Evolutionary conservation across 345 rosid genomes (phyloP).

Genomic region (Gossypium ekmanianum): DNA sequence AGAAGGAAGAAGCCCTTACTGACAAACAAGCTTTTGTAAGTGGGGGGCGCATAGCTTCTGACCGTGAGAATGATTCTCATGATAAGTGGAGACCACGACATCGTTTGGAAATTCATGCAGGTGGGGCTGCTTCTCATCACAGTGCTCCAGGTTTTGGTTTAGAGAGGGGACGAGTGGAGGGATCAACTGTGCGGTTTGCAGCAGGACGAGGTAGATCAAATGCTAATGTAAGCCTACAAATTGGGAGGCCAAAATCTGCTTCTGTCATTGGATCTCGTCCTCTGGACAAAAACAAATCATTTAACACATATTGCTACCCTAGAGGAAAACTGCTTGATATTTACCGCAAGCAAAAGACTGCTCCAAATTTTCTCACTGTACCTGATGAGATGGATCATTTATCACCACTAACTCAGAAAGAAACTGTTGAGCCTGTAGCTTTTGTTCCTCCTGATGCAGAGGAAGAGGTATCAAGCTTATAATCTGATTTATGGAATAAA

Average conservation of each 20-base stretch:
- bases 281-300: constrained; percentile 22
- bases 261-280: constrained; percentile 23
- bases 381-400: constrained; percentile 58
- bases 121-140: constrained; percentile 51
- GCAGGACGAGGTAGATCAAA: constrained; percentile 70
- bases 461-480: constrained; percentile 52
- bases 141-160: constrained; percentile 87
- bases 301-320: constrained; percentile 48
- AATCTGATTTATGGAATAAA: neutral
- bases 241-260: constrained; percentile 36
- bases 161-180: constrained; percentile 59
- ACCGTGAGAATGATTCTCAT: constrained; percentile 74
- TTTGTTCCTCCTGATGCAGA: constrained; percentile 67
- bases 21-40: constrained; percentile 49
- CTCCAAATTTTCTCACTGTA: constrained; percentile 30
- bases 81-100: constrained; percentile 99
- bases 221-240: constrained; percentile 22
- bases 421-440: constrained; percentile 54
- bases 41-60: constrained; percentile 45
- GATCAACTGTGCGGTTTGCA: constrained; percentile 60
- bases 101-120: constrained; percentile 65
- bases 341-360: constrained; percentile 44
- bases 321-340: constrained; percentile 82
- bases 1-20: constrained; percentile 54
- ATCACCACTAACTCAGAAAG: constrained; percentile 40